Evolutionary conservation across 2,329 filamentous ascomycete genomes (phyloP).

Genomic region (Eutypella sp.): DNA sequence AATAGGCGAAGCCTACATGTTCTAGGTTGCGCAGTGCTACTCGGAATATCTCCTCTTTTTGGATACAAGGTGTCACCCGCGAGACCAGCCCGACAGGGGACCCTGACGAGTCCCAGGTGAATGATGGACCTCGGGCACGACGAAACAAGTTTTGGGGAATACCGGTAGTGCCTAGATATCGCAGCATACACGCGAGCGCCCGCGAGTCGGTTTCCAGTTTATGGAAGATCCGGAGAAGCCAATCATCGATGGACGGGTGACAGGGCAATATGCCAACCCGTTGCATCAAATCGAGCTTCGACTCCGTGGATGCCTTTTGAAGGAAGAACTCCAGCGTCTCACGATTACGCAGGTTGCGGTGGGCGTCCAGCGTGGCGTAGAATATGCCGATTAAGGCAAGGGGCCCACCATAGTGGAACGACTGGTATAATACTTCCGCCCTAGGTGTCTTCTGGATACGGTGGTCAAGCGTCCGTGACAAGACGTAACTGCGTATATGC

Average conservation of each 20-base stretch:
- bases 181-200: constrained; percentile 3
- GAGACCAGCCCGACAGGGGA: background rate
- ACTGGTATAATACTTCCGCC: constrained; percentile 1
- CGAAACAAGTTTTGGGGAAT: constrained; percentile 2
- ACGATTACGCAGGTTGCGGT: constrained; percentile 4
- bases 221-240: constrained; percentile 2
- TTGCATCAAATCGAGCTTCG: constrained; percentile 1
- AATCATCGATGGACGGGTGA: constrained; percentile 1
- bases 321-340: constrained; percentile 6
- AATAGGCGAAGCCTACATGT: background rate
- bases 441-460: constrained; percentile 2
- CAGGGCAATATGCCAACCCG: constrained; percentile 5
- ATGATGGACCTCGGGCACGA: constrained; percentile 1
- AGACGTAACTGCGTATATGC: constrained; percentile 2
- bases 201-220: constrained; percentile 1
- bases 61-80: background rate
- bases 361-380: constrained; percentile 7
- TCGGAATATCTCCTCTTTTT: background rate
- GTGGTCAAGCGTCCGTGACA: constrained; percentile 2
- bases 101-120: constrained; percentile 3
- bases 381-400: constrained; percentile 3
- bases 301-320: constrained; percentile 2
- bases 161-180: constrained; percentile 1
- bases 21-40: background rate
- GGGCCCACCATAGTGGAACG: constrained; percentile 3